Conservation (phyloP, 495 filamentous ascomycete genomes). For the Sporormia fimetaria region DNA sequence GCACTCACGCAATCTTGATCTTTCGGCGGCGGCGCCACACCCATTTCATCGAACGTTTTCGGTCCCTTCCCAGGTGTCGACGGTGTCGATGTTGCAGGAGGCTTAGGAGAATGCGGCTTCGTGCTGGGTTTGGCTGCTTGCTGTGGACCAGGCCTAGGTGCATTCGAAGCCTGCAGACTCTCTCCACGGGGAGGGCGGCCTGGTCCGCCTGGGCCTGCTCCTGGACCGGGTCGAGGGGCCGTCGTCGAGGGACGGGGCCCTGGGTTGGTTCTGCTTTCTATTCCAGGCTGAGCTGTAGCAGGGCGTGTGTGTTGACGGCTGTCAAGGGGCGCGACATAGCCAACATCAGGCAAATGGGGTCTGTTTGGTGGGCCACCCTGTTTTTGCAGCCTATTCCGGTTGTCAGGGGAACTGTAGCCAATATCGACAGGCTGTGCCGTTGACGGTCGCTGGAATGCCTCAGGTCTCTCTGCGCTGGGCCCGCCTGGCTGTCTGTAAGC, state of each 20-base stretch:
- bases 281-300: conserved; percentile 19
- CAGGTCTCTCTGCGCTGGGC: conserved; percentile 22
- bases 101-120: conserved; percentile 30
- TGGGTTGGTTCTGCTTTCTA: conserved; percentile 8
- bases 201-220: conserved; percentile 4
- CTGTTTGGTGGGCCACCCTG: conserved; percentile 10
- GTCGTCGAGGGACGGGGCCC: conserved; percentile 13
- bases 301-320: conserved; percentile 16
- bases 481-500: conserved; percentile 24
- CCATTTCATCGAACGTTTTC: conserved; percentile 97
- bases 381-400: conserved; percentile 24
- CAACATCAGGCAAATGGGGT: conserved; percentile 24
- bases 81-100: conserved; percentile 13
- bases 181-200: conserved; percentile 12
- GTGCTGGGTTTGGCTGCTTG: conserved; percentile 2
- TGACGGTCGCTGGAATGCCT: conserved; percentile 11
- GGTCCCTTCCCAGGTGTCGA: conserved; percentile 63
- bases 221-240: conserved; percentile 9
- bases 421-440: conserved; percentile 23
- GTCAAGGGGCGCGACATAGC: conserved; percentile 22
- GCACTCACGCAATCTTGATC: conserved; percentile 83
- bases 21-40: conserved; percentile 66
- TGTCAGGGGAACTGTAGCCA: conserved; percentile 27
- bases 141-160: too few relatives aligned
- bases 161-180: too few relatives aligned